Evolutionary conservation across 768 basidiomycete species (phyloP).

Genomic region (Suillus subaureus): DNA sequence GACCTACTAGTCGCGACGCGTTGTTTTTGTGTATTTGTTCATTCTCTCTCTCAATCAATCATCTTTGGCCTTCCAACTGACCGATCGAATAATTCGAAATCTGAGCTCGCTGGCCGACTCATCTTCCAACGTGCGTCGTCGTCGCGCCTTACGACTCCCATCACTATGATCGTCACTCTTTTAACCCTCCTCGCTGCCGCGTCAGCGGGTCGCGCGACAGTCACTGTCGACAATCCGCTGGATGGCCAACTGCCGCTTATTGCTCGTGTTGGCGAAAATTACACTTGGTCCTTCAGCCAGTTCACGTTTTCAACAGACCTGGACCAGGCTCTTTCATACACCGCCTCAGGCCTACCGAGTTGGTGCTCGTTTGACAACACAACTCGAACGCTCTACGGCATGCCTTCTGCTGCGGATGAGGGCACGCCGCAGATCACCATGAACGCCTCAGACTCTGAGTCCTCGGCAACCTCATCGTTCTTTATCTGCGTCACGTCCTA

Average conservation of each 20-base stretch:
- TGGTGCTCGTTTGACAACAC: constrained; percentile 79
- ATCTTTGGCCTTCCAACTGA: constrained; percentile 6
- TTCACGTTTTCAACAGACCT: constrained; percentile 61
- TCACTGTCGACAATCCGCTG: constrained; percentile 60
- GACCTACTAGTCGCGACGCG: constrained; percentile 24
- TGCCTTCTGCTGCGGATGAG: constrained; percentile 62
- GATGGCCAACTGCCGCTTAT: constrained; percentile 77
- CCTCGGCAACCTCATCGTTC: constrained; percentile 54
- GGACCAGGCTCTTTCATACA: constrained; percentile 49
- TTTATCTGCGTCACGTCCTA: constrained; percentile 58
- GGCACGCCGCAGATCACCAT: constrained; percentile 65
- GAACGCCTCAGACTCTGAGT: constrained; percentile 57
- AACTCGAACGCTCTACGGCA: constrained; percentile 67
- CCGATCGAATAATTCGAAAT: constrained; percentile 12
- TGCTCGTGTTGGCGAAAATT: constrained; percentile 66
- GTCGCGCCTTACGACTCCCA: constrained; percentile 51
- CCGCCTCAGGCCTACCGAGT: constrained; percentile 57
- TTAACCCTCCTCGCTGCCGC: constrained; percentile 47
- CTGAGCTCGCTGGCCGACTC: constrained; percentile 66
- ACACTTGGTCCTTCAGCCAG: constrained; percentile 67
- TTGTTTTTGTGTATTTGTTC: constrained; percentile 19
- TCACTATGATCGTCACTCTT: constrained; percentile 68
- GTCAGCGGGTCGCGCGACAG: constrained; percentile 44
- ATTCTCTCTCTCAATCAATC: constrained; percentile 12
- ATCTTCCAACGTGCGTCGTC: constrained; percentile 38